phyloP scores from a whole-genome alignment of 1,284 basidiomycete genomes.

The Rhodotorula sp. region DNA sequence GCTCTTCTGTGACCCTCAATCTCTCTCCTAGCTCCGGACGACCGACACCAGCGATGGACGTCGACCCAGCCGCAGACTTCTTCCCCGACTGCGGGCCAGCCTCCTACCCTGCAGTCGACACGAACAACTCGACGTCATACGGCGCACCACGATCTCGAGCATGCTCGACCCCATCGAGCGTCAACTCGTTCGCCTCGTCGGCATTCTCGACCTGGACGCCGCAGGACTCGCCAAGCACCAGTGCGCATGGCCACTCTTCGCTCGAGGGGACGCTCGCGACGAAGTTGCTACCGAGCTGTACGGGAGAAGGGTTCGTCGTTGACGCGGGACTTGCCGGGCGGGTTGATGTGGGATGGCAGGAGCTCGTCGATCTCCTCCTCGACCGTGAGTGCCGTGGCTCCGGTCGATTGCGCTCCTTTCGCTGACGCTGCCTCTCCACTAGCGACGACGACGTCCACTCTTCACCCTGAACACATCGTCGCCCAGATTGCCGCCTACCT shows the following conservation, averaged over 20 bases:
- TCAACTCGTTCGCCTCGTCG: constrained; percentile 12
- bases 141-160: constrained; percentile 8
- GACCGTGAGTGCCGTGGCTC: constrained; percentile 9
- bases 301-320: constrained; percentile 7
- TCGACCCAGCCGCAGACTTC: too few species aligned
- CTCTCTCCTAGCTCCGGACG: too few species aligned
- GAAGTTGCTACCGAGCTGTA: neutral
- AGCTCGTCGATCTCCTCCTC: constrained; percentile 21
- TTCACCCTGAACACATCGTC: neutral
- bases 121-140: neutral
- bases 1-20: too few species aligned
- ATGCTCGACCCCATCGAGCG: constrained; percentile 17
- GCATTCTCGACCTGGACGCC: constrained; percentile 3
- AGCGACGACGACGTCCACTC: neutral
- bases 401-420: neutral
- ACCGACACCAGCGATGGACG: too few species aligned
- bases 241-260: neutral
- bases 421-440: neutral
- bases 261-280: neutral
- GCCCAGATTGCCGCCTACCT: neutral
- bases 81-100: too few species aligned
- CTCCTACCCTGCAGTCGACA: neutral
- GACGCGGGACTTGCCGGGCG: neutral
- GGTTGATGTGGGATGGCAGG: constrained; percentile 10
- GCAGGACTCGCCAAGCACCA: constrained; percentile 1